Evolutionary conservation across 257 asterid species (phyloP), one percentile per base, ranked within the genome.

Genomic region (Penstemon eatonii): DNA sequence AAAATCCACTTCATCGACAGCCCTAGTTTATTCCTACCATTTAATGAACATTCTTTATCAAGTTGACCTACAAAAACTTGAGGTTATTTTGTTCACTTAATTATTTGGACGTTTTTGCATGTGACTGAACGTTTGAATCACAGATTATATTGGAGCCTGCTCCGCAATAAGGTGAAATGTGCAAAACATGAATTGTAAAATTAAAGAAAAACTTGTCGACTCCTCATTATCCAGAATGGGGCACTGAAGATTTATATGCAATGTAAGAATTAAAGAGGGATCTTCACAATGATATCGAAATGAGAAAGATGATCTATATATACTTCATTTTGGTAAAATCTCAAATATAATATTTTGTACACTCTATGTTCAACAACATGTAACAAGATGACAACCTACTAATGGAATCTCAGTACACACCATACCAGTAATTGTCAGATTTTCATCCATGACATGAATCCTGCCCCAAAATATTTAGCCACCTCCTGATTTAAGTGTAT

Each of bases 401-500:
- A 67, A 44, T 40, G 49, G 58, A 70, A 72, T 55, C 78, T 61
- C 62, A 74, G 55, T 67, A 70, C 76, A 65, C 40, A 69, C 66
- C 67, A 69, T 66, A 63, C 60, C 72, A 56, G 66, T 58, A 61
- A n/a, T 53, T 69, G 55, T 44, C 73, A 15, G 62, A 63, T 61
- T 50, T 43, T 73, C 71, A 54, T 66, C 59, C 54, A 67, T 55
- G 57, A 60, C 57, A 68, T n/a, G 19, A 44, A 54, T 69, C 68
- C 70, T 61, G 67, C 49, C 41, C 64, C 60, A 60, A 42, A 70
- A 46, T 56, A 60, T 55, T 85, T 83, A 91, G 76, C 83, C 83
- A 53, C 97, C 92, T 59, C 96, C 89, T 8, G 96, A 73, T 74
- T 88, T 88, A 39, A 90, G 95, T 11, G 92, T 88, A 80, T 86